Base-by-base conservation (phyloP, 192 early-diverging fungal species). In the Geranomyces michiganensis region DNA sequence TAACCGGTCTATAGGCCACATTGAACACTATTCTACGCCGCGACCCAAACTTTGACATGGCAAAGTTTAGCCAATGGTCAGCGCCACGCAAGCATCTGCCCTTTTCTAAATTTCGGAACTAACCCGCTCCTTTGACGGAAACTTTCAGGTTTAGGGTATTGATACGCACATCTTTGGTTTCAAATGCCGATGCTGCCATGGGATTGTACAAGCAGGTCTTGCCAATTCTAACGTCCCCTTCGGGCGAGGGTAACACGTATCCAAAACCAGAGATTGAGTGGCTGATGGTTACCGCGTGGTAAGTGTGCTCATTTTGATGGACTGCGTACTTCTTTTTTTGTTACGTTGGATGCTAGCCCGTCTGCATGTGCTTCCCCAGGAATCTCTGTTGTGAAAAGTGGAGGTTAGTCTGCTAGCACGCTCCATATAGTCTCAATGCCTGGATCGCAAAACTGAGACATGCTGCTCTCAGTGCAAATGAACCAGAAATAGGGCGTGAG, bases 11-110 rank as follows among this genome's bases (percentile, higher is more conserved):
- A 7, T 41, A 41, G 36, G 36, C 36, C 10, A 41, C 36, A 10
- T 10, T 73, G 26, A 51, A 73, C 41, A 53, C 72, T 0, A 65
- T 73, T 27, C 17, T 73, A 53, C 67, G 67, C 27, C 65, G 63
- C 1, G 73, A 68, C 14, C 46, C 65, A 21, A 47, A 47, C 6
- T 68, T 74, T 47, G 65, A 67, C 32, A 17, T 74, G 41, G 5
- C n/a, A 27, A 74, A 53, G 27, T 74, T 74, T 26, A 74, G 73
- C 43, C 73, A 74, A 62, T 74, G 73, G 73, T 74, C n/a, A n/a
- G 41, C 19, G 27, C 10, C 55, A 29, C 68, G 44, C 12, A 47
- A 47, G 10, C 46, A 47, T 58, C 56, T 27, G 56, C 26, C 56
- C 56, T 26, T 10, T 21, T 58, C 24, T 24, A 24, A 58, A 58